These are phyloP conservation scores for Quercus ilex DNA, from an alignment of 306 rosid genomes.

Conservation along the genomic window DNA sequence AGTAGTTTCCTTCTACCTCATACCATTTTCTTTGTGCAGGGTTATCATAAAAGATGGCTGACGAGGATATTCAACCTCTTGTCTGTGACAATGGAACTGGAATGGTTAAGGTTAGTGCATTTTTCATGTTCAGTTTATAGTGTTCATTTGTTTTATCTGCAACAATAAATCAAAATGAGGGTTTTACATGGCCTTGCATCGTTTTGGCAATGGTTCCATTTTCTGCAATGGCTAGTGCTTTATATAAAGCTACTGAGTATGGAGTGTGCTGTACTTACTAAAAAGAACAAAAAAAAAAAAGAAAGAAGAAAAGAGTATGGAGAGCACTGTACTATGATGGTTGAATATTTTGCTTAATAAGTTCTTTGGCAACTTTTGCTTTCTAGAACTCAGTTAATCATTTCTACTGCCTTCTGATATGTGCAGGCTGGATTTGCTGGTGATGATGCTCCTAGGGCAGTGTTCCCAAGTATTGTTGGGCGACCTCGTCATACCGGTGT, in stretches of 20 bases:
- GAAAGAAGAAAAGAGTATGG: neutral
- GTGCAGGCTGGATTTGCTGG: conserved; percentile 69
- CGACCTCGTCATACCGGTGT: conserved; percentile 68
- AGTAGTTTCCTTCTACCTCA: neutral
- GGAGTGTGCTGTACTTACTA: neutral
- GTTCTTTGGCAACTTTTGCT: neutral
- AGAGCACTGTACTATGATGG: neutral
- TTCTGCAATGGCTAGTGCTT: neutral
- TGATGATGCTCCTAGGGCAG: conserved; percentile 69
- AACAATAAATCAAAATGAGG: neutral
- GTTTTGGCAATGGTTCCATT: neutral
- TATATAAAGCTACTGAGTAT: neutral
- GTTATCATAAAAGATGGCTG: conserved; percentile 41
- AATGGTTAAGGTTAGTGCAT: conserved; percentile 56
- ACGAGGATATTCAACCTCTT: conserved; percentile 65
- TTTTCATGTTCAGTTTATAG: neutral
- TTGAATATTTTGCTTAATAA: neutral
- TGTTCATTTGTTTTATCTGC: neutral
- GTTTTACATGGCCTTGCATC: neutral
- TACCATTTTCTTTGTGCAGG: conserved; percentile 6
- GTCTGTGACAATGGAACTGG: conserved; percentile 72
- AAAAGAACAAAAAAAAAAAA: too few species aligned
- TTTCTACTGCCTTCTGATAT: conserved; percentile 1
- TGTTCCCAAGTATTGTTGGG: conserved; percentile 63
- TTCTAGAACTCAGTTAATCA: neutral